Percentiles rank a stretch among this genome's conserved stretches.
These are phyloP conservation scores for Salinomyces thailandicus DNA, from an alignment of 2,329 filamentous ascomycete species.

Conservation along the genomic window DNA sequence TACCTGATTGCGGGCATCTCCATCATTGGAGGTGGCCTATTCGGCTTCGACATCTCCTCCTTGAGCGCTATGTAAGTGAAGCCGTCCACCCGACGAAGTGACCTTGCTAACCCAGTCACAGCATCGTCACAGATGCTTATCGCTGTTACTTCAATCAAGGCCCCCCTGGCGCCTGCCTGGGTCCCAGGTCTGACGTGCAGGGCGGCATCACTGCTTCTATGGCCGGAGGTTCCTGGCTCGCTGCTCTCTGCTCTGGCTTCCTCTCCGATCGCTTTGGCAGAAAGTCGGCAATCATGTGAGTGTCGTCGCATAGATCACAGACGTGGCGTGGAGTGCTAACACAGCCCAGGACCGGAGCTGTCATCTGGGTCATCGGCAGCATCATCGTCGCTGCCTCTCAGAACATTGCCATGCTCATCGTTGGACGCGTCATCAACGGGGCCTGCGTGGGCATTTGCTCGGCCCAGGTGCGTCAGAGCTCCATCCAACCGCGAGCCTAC, in stretches of 20 bases:
- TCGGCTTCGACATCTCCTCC: conserved; percentile 69
- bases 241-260: conserved; percentile 50
- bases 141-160: conserved; percentile 59
- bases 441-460: conserved; percentile 64
- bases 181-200: conserved; percentile 46
- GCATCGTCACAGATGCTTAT: conserved; percentile 56
- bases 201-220: conserved; percentile 62
- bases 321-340: background rate
- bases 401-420: conserved; percentile 60
- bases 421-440: conserved; percentile 61
- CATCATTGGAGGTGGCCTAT: conserved; percentile 56
- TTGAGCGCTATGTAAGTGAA: conserved; percentile 46
- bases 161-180: conserved; percentile 34
- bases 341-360: conserved; percentile 9
- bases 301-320: conserved; percentile 10
- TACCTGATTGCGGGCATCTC: conserved; percentile 49
- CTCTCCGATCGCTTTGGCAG: conserved; percentile 49
- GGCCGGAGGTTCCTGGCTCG: conserved; percentile 60
- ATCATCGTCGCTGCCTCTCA: conserved; percentile 53
- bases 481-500: too few species aligned
- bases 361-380: conserved; percentile 47
- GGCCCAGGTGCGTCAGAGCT: too few species aligned
- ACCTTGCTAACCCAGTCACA: conserved; percentile 1
- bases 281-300: conserved; percentile 43
- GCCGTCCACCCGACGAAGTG: background rate